These are phyloP conservation scores for Wickerhamiella sorbophila DNA, from an alignment of 805 yeast species.

Conservation along the genomic window DNA sequence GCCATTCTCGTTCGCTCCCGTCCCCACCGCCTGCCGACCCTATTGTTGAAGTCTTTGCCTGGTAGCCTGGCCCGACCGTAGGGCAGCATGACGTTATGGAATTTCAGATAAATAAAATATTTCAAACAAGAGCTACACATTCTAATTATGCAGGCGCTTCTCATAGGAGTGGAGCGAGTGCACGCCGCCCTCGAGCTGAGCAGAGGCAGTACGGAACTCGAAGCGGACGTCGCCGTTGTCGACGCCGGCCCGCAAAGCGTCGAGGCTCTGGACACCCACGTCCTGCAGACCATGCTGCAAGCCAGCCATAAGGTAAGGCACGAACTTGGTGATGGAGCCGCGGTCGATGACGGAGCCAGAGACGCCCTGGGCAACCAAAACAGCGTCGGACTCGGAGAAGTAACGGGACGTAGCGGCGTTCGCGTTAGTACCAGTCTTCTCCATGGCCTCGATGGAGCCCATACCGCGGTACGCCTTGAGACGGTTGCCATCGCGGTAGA, in stretches of 20 bases:
- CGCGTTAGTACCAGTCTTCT: slow-evolving; percentile 70
- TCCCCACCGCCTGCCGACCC: neutral
- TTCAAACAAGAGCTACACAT: neutral
- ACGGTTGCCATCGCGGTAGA: slow-evolving; percentile 95
- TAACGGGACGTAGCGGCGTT: slow-evolving; percentile 97
- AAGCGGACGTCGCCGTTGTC: slow-evolving; percentile 65
- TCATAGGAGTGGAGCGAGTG: slow-evolving; percentile 93
- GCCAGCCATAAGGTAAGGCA: slow-evolving; percentile 90
- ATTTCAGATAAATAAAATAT: slow-evolving; percentile 1
- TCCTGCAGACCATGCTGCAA: slow-evolving; percentile 98
- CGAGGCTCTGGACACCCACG: slow-evolving; percentile 67
- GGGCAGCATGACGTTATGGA: neutral
- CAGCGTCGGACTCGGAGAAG: slow-evolving; percentile 90
- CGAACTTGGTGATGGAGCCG: slow-evolving; percentile 84
- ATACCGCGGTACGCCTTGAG: slow-evolving; percentile 96
- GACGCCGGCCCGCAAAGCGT: slow-evolving; percentile 49
- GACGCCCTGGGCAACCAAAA: slow-evolving; percentile 98
- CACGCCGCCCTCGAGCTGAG: slow-evolving; percentile 98
- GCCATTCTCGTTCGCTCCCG: neutral
- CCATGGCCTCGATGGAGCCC: slow-evolving; percentile 99
- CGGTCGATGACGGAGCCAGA: slow-evolving; percentile 93
- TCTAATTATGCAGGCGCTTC: slow-evolving; percentile 83
- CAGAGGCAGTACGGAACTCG: slow-evolving; percentile 96
- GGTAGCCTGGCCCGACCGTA: too few relatives aligned
- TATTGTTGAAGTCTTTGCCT: too few relatives aligned